Conservation (phyloP, 2,329 filamentous ascomycete genomes). For the Lachnellula cervina region DNA sequence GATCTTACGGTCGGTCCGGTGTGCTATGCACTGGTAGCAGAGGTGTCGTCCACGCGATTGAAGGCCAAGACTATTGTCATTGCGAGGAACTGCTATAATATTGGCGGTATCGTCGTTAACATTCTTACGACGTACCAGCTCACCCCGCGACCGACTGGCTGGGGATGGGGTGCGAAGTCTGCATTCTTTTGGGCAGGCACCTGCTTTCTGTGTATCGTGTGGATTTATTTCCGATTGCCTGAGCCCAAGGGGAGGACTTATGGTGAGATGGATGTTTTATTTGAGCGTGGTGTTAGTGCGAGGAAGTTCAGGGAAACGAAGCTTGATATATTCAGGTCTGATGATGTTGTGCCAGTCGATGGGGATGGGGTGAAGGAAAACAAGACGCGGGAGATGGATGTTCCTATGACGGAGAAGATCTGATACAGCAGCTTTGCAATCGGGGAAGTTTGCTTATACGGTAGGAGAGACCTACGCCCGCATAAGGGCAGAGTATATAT, state of each 20-base stretch:
- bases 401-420: not conserved
- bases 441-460: not conserved
- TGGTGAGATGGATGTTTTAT: conserved; percentile 78
- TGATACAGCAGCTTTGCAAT: not conserved
- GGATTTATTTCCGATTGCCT: conserved; percentile 37
- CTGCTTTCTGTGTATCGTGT: conserved; percentile 35
- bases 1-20: conserved; percentile 41
- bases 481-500: too few relatives aligned
- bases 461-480: too few relatives aligned
- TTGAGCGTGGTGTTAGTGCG: conserved; percentile 51
- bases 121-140: conserved; percentile 66
- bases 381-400: not conserved
- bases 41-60: conserved; percentile 45
- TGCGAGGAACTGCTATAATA: conserved; percentile 37
- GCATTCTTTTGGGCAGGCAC: conserved; percentile 39
- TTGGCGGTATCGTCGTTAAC: conserved; percentile 28
- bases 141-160: conserved; percentile 40
- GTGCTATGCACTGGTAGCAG: conserved; percentile 39
- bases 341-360: not conserved
- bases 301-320: conserved; percentile 1
- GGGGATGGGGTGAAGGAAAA: not conserved
- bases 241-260: conserved; percentile 65
- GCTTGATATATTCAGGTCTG: conserved; percentile 4
- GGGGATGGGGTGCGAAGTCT: conserved; percentile 35
- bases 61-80: conserved; percentile 85